These are phyloP conservation scores for Candida khao-thaluensis DNA, from an alignment of 805 yeast genomes.

Conservation along the genomic window DNA sequence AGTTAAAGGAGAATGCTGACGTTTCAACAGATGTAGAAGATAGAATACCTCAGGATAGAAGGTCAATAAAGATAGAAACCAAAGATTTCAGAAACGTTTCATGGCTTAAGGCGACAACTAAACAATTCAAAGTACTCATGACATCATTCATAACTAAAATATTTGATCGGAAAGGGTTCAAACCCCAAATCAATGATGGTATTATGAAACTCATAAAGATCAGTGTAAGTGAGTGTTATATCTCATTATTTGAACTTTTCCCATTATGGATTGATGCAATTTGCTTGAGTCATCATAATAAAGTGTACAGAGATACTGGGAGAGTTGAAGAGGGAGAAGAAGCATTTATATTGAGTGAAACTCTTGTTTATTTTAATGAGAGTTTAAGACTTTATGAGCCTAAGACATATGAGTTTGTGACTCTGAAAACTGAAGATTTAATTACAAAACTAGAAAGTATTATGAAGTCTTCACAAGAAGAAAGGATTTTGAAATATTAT, in stretches of 20 bases:
- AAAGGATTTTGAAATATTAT: constrained; percentile 25
- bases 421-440: constrained; percentile 27
- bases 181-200: constrained; percentile 21
- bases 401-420: constrained; percentile 1
- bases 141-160: constrained; percentile 30
- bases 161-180: constrained; percentile 21
- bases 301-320: constrained; percentile 13
- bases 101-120: constrained; percentile 41
- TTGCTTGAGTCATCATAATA: constrained; percentile 15
- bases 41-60: too few relatives aligned
- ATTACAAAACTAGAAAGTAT: constrained; percentile 26
- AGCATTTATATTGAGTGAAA: constrained; percentile 7
- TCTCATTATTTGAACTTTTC: constrained; percentile 28
- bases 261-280: constrained; percentile 31
- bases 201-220: constrained; percentile 23
- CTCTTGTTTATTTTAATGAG: constrained; percentile 1
- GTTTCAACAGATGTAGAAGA: not conserved
- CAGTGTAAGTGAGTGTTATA: constrained; percentile 26
- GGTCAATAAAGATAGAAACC: not conserved
- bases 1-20: not conserved
- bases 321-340: not conserved
- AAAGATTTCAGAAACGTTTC: constrained; percentile 18
- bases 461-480: constrained; percentile 32
- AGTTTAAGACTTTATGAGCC: not conserved
- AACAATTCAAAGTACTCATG: constrained; percentile 36